Evolutionary conservation across 1,284 basidiomycete genomes (phyloP).

Genomic region (Ustilago crameri): DNA sequence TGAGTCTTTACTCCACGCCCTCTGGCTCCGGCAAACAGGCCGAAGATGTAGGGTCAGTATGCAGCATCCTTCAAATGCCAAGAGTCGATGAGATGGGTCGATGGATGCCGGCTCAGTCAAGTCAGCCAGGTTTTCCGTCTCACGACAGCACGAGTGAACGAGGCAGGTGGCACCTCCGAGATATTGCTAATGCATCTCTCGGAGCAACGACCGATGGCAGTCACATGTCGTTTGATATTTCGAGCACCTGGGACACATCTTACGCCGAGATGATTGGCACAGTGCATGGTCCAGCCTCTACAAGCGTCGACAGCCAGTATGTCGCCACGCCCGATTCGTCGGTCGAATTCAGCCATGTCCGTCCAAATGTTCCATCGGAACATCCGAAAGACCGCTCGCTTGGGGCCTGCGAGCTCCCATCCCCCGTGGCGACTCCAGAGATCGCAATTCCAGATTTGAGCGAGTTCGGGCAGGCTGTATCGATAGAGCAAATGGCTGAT

Average conservation of each 20-base stretch:
- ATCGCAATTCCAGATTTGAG: constrained; percentile 33
- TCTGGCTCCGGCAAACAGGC: background rate
- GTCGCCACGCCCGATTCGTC: constrained; percentile 19
- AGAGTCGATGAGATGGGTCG: constrained; percentile 36
- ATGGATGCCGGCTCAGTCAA: constrained; percentile 6
- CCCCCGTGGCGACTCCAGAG: constrained; percentile 9
- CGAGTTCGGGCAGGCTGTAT: constrained; percentile 41
- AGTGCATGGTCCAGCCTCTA: background rate
- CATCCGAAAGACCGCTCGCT: background rate
- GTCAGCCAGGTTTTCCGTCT: background rate
- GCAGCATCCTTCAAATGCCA: background rate
- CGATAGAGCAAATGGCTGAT: constrained; percentile 43
- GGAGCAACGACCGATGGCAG: constrained; percentile 21
- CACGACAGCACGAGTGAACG: background rate
- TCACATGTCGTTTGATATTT: constrained; percentile 15
- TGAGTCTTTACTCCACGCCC: background rate
- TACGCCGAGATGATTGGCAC: constrained; percentile 15
- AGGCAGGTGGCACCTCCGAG: constrained; percentile 4
- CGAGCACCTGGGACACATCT: constrained; percentile 22
- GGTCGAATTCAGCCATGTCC: constrained; percentile 10
- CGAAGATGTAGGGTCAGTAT: background rate
- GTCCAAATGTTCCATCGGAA: background rate
- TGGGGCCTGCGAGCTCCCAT: background rate
- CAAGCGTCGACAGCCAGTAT: background rate
- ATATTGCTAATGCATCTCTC: constrained; percentile 12